phyloP scores from a whole-genome alignment of 2,329 filamentous ascomycete genomes.

The Salinomyces thailandicus region DNA sequence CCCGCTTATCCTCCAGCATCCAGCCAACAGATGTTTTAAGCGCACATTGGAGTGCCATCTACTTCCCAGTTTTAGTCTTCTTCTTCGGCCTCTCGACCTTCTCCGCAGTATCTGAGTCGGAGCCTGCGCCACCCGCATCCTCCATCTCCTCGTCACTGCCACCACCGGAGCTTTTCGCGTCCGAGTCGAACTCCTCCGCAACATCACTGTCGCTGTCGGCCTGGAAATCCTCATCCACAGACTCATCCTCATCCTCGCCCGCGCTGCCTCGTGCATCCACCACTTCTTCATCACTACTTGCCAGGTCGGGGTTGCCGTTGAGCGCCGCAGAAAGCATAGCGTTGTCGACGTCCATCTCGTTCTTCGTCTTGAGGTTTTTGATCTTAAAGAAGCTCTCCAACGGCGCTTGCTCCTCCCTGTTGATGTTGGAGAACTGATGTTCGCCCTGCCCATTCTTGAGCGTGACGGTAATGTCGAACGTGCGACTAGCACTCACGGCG shows the following conservation, averaged over 20 bases:
- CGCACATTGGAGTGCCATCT: too few species aligned
- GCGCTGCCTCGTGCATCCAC: conserved; percentile 68
- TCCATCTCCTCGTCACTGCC: conserved; percentile 54
- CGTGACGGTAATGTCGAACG: conserved; percentile 90
- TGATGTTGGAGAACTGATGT: conserved; percentile 98
- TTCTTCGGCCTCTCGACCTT: conserved; percentile 52
- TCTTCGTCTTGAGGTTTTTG: conserved; percentile 92
- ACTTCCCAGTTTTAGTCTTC: conserved; percentile 45
- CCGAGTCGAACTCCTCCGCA: conserved; percentile 89
- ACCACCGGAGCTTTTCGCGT: conserved; percentile 66
- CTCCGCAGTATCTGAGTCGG: conserved; percentile 38
- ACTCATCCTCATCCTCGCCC: conserved; percentile 72
- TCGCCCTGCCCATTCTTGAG: conserved; percentile 80
- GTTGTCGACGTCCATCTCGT: conserved; percentile 89
- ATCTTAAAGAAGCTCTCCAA: conserved; percentile 97
- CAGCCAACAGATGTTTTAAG: too few species aligned
- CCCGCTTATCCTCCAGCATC: too few species aligned
- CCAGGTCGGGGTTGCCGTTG: conserved; percentile 65
- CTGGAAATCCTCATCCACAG: conserved; percentile 71
- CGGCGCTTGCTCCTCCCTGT: conserved; percentile 90
- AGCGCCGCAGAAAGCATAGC: conserved; percentile 67
- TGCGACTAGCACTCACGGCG: conserved; percentile 84
- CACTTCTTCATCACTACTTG: conserved; percentile 81
- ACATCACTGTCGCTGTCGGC: conserved; percentile 88
- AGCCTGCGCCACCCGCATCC: conserved; percentile 46